Base-by-base conservation (phyloP, 345 rosid species). In the Boechera divaricarpa region DNA sequence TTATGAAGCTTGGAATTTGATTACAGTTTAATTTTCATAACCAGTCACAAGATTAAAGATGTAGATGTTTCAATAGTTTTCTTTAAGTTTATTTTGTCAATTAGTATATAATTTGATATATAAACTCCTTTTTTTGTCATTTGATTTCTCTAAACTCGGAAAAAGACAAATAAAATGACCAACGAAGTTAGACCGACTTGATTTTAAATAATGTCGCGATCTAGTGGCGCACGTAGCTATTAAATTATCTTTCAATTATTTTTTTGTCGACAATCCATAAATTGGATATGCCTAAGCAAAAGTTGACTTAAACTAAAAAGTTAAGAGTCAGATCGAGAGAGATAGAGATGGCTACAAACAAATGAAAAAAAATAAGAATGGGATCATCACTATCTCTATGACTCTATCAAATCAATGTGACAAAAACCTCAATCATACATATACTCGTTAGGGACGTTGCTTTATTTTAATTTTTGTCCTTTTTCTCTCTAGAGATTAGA, bases 361-460 rank as follows among this genome's bases (percentile, higher is more conserved):
- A 42, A 61, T 61, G 44, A 18, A 59, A 39, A 39, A 48, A 67
- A 67, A 4, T 28, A 62, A 52, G 26, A 42, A 77, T 12, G 21
- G 60, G 59, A 77, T 71, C 72, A 70, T 12, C 67, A 71, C 72
- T 70, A 77, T 71, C 81, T 56, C 81, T 64, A 64, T 77, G 76
- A 63, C 81, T 64, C 81, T 71, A 64, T 77, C 80, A 63, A 42
- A 70, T 70, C 62, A 48, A 48, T 29, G n/a, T 48, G 76, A 70
- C 68, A 47, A 63, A 39, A 56, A 64, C 24, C 78, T 66, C 81
- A 63, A 77, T 63, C 80, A 77, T 71, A 33, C 56, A 52, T 2
- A 35, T 10, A 45, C 47, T 71, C 16, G 77, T 77, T 70, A 48
- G 77, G 62, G 65, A 70, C 60, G 67, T 77, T 64, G 71, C 62